Evolutionary conservation across 2,329 filamentous ascomycete genomes (phyloP).

Genomic region (Hymenoscyphus linearis): DNA sequence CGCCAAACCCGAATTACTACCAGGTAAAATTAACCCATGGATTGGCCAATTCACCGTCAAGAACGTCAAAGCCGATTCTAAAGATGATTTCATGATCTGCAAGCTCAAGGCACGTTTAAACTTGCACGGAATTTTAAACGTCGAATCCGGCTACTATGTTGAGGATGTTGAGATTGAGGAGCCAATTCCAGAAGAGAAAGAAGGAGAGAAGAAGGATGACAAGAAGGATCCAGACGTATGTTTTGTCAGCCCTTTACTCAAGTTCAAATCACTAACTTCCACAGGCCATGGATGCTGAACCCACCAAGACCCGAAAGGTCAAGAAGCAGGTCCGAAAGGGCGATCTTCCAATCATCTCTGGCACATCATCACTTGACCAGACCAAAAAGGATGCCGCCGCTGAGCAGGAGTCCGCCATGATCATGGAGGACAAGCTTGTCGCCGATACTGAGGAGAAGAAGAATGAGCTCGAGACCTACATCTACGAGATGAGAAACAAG

Average conservation of each 20-base stretch:
- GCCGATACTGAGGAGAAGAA: conserved; percentile 99
- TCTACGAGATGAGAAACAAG: conserved; percentile 96
- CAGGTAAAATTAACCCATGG: conserved; percentile 88
- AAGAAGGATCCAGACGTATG: conserved; percentile 69
- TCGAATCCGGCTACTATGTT: conserved; percentile 96
- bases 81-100: conserved; percentile 99
- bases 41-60: conserved; percentile 98
- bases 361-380: conserved; percentile 73
- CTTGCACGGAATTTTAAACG: conserved; percentile 91
- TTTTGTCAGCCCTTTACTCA: neutral
- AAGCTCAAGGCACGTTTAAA: conserved; percentile 98
- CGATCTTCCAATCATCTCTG: conserved; percentile 80
- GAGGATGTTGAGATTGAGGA: conserved; percentile 98
- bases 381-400: conserved; percentile 58
- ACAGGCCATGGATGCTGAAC: conserved; percentile 76
- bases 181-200: conserved; percentile 70
- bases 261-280: conserved; percentile 12
- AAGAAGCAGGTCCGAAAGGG: conserved; percentile 99
- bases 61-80: conserved; percentile 86
- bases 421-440: conserved; percentile 97
- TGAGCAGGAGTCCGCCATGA: conserved; percentile 86
- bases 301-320: conserved; percentile 85
- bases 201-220: conserved; percentile 47
- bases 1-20: conserved; percentile 77
- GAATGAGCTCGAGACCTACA: conserved; percentile 97